A percentile compares a stretch with the other conserved stretches of the same genome.
Conservation (phyloP, 2,329 filamentous ascomycete species). For the Elsinoe ampelina region DNA sequence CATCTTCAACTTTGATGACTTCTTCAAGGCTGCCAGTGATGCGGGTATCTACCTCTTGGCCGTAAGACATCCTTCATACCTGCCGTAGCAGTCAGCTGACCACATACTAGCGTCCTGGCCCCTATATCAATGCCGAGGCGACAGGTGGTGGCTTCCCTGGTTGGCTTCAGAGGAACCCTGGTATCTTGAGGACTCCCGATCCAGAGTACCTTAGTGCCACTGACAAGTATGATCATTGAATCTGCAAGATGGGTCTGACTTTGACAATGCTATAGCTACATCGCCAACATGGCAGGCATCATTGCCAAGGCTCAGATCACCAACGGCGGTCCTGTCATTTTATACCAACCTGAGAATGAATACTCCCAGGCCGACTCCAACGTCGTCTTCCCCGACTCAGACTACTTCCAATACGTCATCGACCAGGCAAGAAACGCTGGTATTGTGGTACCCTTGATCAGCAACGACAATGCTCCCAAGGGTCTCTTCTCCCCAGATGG, state of each 20-base stretch:
- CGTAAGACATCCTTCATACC: slow-evolving; percentile 17
- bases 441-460: slow-evolving; percentile 65
- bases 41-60: slow-evolving; percentile 72
- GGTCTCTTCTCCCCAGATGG: slow-evolving; percentile 58
- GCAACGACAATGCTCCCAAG: slow-evolving; percentile 56
- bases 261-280: slow-evolving; percentile 35
- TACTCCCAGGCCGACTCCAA: slow-evolving; percentile 46
- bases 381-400: slow-evolving; percentile 50
- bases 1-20: slow-evolving; percentile 61
- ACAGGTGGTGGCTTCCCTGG: slow-evolving; percentile 72
- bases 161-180: slow-evolving; percentile 64
- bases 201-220: slow-evolving; percentile 57
- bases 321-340: slow-evolving; percentile 69
- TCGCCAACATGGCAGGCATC: slow-evolving; percentile 50
- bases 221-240: slow-evolving; percentile 42
- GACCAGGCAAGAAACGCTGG: slow-evolving; percentile 59
- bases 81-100: no score
- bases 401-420: slow-evolving; percentile 62
- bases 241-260: slow-evolving; percentile 16
- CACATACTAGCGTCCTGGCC: slow-evolving; percentile 43
- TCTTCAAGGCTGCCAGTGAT: slow-evolving; percentile 64
- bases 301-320: slow-evolving; percentile 73
- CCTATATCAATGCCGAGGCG: slow-evolving; percentile 71
- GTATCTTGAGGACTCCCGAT: slow-evolving; percentile 53
- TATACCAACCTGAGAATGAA: slow-evolving; percentile 76